These are phyloP conservation scores for Colletotrichum australisinense DNA, from an alignment of 2,329 filamentous ascomycete genomes.

Conservation along the genomic window DNA sequence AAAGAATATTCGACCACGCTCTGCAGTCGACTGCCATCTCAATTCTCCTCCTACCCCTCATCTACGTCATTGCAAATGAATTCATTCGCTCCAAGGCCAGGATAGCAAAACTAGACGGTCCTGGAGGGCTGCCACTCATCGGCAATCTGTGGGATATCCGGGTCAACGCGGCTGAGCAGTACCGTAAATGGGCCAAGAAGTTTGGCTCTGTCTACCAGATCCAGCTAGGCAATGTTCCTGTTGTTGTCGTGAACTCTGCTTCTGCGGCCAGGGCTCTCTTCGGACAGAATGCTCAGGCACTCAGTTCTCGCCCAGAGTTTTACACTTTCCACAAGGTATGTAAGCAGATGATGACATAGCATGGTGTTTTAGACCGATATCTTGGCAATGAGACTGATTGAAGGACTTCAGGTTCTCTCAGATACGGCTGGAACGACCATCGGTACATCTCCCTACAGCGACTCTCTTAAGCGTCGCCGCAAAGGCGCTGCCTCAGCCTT, in stretches of 20 bases:
- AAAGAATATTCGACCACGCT: conserved; percentile 38
- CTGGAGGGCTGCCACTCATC: conserved; percentile 62
- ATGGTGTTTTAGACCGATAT: background rate
- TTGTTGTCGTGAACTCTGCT: conserved; percentile 67
- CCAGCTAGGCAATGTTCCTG: conserved; percentile 66
- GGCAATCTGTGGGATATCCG: conserved; percentile 67
- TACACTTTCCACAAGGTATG: conserved; percentile 72
- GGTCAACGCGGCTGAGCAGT: conserved; percentile 66
- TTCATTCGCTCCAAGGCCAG: conserved; percentile 56
- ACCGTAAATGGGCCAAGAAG: conserved; percentile 62
- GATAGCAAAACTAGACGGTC: conserved; percentile 59
- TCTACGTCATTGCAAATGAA: conserved; percentile 62
- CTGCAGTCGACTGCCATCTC: conserved; percentile 33
- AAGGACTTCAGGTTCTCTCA: conserved; percentile 62
- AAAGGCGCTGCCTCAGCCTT: conserved; percentile 75
- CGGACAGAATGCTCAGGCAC: conserved; percentile 62
- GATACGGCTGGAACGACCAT: conserved; percentile 76
- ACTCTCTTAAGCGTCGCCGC: conserved; percentile 71
- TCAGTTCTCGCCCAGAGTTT: conserved; percentile 66
- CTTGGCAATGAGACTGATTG: background rate
- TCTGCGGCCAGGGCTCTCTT: conserved; percentile 62
- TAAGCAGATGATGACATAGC: conserved; percentile 37
- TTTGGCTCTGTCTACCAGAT: conserved; percentile 66
- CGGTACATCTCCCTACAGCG: conserved; percentile 74
- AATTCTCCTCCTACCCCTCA: conserved; percentile 43